Conservation (phyloP, 495 filamentous ascomycete genomes). For the Hypoxylon trugodes region DNA sequence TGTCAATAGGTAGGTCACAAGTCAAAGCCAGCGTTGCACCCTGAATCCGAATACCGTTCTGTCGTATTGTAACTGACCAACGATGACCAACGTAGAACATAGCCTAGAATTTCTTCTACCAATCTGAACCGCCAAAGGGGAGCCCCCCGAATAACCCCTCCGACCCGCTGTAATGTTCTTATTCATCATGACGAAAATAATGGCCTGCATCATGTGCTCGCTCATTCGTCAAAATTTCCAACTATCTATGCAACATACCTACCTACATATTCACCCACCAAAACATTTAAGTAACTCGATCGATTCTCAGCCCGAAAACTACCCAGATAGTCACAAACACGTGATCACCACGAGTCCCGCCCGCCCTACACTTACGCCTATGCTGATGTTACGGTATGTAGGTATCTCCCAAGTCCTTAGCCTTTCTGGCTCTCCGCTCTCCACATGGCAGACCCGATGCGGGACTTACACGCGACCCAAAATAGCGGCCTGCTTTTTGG, state of each 20-base stretch:
- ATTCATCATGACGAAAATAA: conserved; percentile 9
- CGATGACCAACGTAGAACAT: conserved; percentile 25
- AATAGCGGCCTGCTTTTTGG: conserved; percentile 17
- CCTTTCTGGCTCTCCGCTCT: conserved; percentile 27
- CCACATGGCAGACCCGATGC: conserved; percentile 37
- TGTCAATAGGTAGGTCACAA: conserved; percentile 28
- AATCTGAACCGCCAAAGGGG: conserved; percentile 15
- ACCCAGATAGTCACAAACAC: conserved; percentile 3
- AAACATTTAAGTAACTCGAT: no score
- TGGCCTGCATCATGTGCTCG: neutral
- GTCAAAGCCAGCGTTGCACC: conserved; percentile 17
- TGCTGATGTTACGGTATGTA: conserved; percentile 36
- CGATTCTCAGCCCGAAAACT: conserved; percentile 17
- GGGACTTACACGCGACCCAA: conserved; percentile 24
- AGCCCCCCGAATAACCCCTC: conserved; percentile 10
- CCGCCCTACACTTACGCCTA: conserved; percentile 27
- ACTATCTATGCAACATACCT: neutral
- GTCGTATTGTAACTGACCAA: conserved; percentile 21
- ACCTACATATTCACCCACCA: no score
- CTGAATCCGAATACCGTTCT: conserved; percentile 18
- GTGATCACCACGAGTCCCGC: conserved; percentile 18
- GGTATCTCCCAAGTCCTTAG: conserved; percentile 17
- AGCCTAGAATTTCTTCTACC: conserved; percentile 12
- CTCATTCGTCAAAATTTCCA: neutral
- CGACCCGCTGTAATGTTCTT: conserved; percentile 2